Conservation (phyloP, 1,284 basidiomycete species). For the Psilocybe mexicana region DNA sequence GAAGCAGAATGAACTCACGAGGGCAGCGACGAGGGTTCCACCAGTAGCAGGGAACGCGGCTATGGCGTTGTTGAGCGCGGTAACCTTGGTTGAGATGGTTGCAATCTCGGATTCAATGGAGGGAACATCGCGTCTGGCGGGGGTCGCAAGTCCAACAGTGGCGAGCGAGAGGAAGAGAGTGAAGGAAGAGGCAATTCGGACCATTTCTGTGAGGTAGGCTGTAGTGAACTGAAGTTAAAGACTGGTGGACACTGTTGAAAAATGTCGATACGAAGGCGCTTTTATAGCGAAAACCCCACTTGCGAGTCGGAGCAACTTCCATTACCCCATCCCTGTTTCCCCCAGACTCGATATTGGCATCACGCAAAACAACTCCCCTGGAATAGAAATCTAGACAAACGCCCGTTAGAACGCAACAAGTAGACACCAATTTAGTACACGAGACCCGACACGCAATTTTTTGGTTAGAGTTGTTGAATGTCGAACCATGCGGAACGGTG, state of each 20-base stretch:
- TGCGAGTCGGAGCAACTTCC: no score
- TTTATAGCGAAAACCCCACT: background rate
- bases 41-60: conserved; percentile 31
- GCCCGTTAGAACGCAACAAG: background rate
- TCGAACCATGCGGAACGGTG: background rate
- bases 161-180: conserved; percentile 9
- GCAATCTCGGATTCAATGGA: conserved; percentile 32
- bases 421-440: background rate
- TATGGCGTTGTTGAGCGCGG: conserved; percentile 31
- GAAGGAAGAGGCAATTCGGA: background rate
- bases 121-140: conserved; percentile 16
- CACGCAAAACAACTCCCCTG: background rate
- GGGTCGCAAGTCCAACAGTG: conserved; percentile 5
- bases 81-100: conserved; percentile 28
- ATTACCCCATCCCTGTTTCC: background rate
- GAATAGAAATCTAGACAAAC: background rate
- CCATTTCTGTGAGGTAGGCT: background rate
- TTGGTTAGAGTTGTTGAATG: background rate
- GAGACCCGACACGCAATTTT: background rate
- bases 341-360: background rate
- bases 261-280: background rate
- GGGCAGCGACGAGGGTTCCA: conserved; percentile 29
- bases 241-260: background rate
- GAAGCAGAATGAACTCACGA: conserved; percentile 23
- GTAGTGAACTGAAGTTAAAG: background rate